These are phyloP conservation scores for Benincasa hispida DNA, from an alignment of 306 rosid genomes.

Conservation along the genomic window DNA sequence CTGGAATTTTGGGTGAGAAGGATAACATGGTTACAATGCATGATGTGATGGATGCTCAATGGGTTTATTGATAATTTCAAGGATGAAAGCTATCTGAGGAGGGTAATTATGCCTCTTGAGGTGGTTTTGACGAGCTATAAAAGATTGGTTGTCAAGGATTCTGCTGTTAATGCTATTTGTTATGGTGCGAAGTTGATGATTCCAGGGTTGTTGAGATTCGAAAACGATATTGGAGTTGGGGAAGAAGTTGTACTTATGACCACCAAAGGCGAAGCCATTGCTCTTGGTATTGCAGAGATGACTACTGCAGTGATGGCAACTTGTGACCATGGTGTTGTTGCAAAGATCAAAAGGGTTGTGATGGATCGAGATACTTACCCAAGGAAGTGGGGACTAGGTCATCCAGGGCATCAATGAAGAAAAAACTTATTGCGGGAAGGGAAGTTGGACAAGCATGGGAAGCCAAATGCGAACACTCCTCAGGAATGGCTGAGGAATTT, in stretches of 20 bases:
- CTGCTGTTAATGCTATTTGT: conserved; percentile 78
- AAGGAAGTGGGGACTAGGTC: conserved; percentile 81
- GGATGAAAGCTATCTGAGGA: conserved; percentile 65
- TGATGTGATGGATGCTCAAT: conserved; percentile 84
- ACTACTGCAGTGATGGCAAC: conserved; percentile 81
- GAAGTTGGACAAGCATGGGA: conserved; percentile 67
- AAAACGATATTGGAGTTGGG: conserved; percentile 67
- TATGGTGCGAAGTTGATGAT: conserved; percentile 86
- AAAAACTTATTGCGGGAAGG: conserved; percentile 54
- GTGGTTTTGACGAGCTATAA: conserved; percentile 57
- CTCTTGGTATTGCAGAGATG: conserved; percentile 84
- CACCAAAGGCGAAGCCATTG: conserved; percentile 73
- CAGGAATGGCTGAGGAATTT: conserved; percentile 55
- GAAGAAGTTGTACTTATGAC: conserved; percentile 81
- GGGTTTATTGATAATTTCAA: conserved; percentile 53
- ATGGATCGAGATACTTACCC: conserved; percentile 91
- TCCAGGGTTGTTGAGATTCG: conserved; percentile 71
- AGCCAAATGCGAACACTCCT: conserved; percentile 54
- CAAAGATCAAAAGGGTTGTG: conserved; percentile 77
- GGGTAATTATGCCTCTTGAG: conserved; percentile 75
- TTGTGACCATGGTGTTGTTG: conserved; percentile 82
- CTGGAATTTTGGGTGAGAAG: conserved; percentile 76
- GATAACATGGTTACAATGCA: conserved; percentile 88
- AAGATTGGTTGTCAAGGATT: conserved; percentile 79
- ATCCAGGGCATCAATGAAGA: conserved; percentile 73